A percentile compares a stretch with the other conserved stretches of the same genome.
Conservation (phyloP, 2,329 filamentous ascomycete species). For the Phialophora verrucosa region DNA sequence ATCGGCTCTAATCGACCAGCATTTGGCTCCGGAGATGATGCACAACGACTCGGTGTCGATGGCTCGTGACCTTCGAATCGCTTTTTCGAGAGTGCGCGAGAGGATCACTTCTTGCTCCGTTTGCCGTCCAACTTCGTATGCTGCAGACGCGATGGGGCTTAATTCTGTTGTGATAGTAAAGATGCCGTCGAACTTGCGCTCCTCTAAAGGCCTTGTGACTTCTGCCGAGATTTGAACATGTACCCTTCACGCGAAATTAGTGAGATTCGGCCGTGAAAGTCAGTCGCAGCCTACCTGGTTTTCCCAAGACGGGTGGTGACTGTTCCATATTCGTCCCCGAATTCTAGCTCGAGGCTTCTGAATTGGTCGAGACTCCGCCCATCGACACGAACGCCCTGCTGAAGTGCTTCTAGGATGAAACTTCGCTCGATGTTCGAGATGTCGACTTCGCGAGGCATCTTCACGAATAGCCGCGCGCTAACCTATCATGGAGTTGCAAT, state of each 20-base stretch:
- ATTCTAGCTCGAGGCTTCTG: constrained; percentile 75
- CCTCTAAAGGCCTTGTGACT: constrained; percentile 80
- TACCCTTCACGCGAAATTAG: constrained; percentile 61
- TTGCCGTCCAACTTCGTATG: constrained; percentile 82
- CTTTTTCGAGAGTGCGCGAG: constrained; percentile 89
- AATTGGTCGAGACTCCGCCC: constrained; percentile 81
- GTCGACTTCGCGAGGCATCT: constrained; percentile 90
- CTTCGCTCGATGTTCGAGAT: constrained; percentile 86
- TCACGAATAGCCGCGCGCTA: constrained; percentile 1
- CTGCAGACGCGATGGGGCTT: constrained; percentile 87
- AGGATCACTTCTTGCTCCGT: constrained; percentile 85
- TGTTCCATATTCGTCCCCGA: constrained; percentile 90
- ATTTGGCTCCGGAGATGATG: constrained; percentile 86
- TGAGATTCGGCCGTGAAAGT: neutral
- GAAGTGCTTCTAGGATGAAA: constrained; percentile 82
- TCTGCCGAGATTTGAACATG: constrained; percentile 85
- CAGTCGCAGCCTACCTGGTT: constrained; percentile 68
- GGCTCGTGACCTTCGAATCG: constrained; percentile 86
- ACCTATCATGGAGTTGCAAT: neutral
- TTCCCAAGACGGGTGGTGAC: constrained; percentile 87
- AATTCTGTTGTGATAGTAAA: constrained; percentile 93
- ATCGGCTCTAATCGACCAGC: constrained; percentile 89
- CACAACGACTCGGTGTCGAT: constrained; percentile 96
- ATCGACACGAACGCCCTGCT: constrained; percentile 81
- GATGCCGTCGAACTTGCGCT: constrained; percentile 92